These are phyloP conservation scores for Endotrypanum monterogeii DNA, from an alignment of 208 protist genomes.

Conservation along the genomic window DNA sequence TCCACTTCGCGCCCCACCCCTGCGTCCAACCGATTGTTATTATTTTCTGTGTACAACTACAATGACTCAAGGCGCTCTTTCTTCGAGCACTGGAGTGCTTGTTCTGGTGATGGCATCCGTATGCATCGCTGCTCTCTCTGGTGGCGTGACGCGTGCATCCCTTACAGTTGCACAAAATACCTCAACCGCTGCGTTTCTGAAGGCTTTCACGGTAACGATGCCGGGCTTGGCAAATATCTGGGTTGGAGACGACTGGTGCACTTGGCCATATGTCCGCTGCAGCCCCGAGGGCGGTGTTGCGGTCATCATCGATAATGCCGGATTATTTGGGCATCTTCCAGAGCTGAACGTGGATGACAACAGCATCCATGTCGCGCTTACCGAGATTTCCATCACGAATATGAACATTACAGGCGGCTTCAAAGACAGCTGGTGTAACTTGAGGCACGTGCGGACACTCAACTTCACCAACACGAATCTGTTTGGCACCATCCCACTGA, in stretches of 20 bases:
- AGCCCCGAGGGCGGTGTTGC: conserved; percentile 3
- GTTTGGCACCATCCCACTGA: conserved; percentile 18
- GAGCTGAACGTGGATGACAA: not conserved
- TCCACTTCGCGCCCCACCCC: no score
- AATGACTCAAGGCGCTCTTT: not conserved
- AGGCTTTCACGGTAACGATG: conserved; percentile 7
- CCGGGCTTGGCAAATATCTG: conserved; percentile 8
- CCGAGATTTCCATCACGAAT: conserved; percentile 7
- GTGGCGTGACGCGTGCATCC: not conserved
- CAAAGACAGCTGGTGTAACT: conserved; percentile 13
- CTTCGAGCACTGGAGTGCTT: not conserved
- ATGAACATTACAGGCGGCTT: conserved; percentile 20
- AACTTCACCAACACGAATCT: conserved; percentile 20
- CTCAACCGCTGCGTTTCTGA: conserved; percentile 19
- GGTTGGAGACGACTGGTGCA: conserved; percentile 15
- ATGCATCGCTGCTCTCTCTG: not conserved
- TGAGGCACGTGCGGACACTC: conserved; percentile 2
- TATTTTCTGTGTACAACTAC: no score
- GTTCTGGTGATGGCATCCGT: conserved; percentile 5
- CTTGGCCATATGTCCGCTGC: conserved; percentile 16
- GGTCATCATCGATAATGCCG: conserved; percentile 8
- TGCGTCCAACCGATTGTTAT: no score
- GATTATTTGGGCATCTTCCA: conserved; percentile 7
- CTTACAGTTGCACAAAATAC: conserved; percentile 8
- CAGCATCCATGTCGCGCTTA: conserved; percentile 3